Evolutionary conservation across 2,329 filamentous ascomycete species (phyloP), one percentile per base, ranked within the genome.

Genomic region (Fusarium sp.): DNA sequence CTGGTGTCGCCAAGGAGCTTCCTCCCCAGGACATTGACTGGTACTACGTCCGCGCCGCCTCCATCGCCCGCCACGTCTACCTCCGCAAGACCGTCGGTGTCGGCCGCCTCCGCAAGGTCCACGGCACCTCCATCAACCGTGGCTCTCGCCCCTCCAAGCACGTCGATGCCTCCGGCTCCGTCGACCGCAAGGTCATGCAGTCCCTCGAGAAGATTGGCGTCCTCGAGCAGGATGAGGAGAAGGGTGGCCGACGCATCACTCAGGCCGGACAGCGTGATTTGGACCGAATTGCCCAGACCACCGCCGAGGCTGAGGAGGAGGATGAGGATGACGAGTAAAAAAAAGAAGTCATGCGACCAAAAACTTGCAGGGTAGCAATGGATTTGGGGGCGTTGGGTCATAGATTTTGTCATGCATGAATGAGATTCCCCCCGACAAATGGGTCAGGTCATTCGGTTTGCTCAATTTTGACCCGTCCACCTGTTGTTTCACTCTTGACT

Each of bases 41-140:
- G 96, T 96, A 90, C 87, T 92, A 90, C 84, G 83, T 90, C 82
- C 94, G 96, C 81, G 94, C 95, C 79, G 96, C 96, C 78, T 90
- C 95, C 75, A 91, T 99, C 81, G 96, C 96, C 80, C 93, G 94
- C 81, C 95, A 98, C 89, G 91, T 99, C 88, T 99, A 99, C 89
- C 89, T 99, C 83, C 92, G 96, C 87, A 99, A 99, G 90, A 97
- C 94, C 72, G 94, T 99, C 81, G 96, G 96, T 89, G 93, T 99
- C 77, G 96, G 96, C 85, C 93, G 96, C 81, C 90, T 99, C 78
- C 92, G 95, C 84, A 97, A 97, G 88, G 92, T 91, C 74, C 96
- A 99, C 90, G 96, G 93, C 79, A 91, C 89, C 77, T 91, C 92
- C 87, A 97, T 97, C 91, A 99, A 98, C 91, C 93, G 96, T 78